Base-by-base conservation (phyloP, 371 early-diverging fungal species). In the Dinochytrium kinnereticum region DNA sequence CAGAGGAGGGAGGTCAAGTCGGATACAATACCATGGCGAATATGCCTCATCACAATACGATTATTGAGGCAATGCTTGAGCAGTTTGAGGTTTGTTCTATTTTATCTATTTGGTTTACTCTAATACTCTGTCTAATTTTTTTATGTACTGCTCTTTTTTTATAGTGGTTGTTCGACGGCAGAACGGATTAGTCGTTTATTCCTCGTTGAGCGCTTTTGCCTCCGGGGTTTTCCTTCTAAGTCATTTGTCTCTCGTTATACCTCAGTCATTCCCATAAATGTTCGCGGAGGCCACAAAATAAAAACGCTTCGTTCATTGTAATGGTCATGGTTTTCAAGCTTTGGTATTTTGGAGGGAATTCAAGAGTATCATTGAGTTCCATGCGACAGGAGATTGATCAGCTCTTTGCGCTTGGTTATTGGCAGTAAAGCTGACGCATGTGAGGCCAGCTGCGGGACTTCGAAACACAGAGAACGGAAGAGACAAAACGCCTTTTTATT, bases 11-110 rank as follows among this genome's bases (percentile, higher is more conserved):
- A 13, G 71, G 55, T 33, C 76, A 78, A 33, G 76, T 71, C 26
- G 80, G 75, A n/a, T 77, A 82, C 30, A 68, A 40, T 13, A 80
- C 83, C 39, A 81, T 87, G 73, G 80, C 82, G 75, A 85, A 85
- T 76, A 85, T 87, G 84, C 70, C 82, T 21, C 80, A 73, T 59
- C 85, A 85, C 44, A 87, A 87, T 68, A 65, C 74, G 53, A 51
- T 87, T 36, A 77, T 87, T 31, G 87, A 87, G 69, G 73, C 72
- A n/a, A 74, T 85, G 51, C 37, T 87, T 5, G 72, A 76, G 10
- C 85, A 86, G 64, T 77, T 74, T 39, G 83, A 85, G 71, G 82
- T 80, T 50, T 34, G 66, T 59, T n/a, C 10, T 3, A 68, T 34
- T 49, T 28, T 51, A 5, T 1, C 49, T 31, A 7, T 21, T 44